phyloP scores from a whole-genome alignment of 108 stramenopile species.

The Parietichytrium sp. region DNA sequence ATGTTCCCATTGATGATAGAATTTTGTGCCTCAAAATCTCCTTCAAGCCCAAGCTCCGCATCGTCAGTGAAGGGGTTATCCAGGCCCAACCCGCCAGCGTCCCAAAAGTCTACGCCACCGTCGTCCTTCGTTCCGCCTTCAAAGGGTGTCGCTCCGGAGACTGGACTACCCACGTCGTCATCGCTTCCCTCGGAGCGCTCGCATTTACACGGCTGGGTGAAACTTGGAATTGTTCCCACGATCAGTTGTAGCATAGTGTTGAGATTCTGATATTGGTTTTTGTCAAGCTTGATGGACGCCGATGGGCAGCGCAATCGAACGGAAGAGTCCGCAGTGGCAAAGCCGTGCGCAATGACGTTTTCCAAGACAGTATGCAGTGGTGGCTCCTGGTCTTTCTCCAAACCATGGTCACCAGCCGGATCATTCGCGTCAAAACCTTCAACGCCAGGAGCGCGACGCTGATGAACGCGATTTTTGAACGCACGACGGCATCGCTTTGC shows the following conservation, averaged over 20 bases:
- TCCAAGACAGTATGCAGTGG: slow-evolving; percentile 12
- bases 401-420: slow-evolving; percentile 13
- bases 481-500: background rate
- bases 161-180: too few species aligned
- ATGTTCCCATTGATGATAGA: too few species aligned
- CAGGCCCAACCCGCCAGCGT: too few species aligned
- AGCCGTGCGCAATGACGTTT: background rate
- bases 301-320: background rate
- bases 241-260: background rate
- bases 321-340: background rate
- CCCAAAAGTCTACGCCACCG: too few species aligned
- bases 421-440: background rate
- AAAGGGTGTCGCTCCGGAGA: too few species aligned
- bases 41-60: too few species aligned
- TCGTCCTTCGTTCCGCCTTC: too few species aligned
- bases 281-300: background rate
- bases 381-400: slow-evolving; percentile 29
- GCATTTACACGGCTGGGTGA: too few species aligned
- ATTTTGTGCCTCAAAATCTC: too few species aligned
- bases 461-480: slow-evolving; percentile 2
- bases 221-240: background rate
- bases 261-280: background rate
- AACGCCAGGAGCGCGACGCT: slow-evolving; percentile 4
- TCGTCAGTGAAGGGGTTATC: too few species aligned
- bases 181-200: too few species aligned